phyloP scores from a whole-genome alignment of 1,284 basidiomycete species.

The Malassezia brasiliensis region DNA sequence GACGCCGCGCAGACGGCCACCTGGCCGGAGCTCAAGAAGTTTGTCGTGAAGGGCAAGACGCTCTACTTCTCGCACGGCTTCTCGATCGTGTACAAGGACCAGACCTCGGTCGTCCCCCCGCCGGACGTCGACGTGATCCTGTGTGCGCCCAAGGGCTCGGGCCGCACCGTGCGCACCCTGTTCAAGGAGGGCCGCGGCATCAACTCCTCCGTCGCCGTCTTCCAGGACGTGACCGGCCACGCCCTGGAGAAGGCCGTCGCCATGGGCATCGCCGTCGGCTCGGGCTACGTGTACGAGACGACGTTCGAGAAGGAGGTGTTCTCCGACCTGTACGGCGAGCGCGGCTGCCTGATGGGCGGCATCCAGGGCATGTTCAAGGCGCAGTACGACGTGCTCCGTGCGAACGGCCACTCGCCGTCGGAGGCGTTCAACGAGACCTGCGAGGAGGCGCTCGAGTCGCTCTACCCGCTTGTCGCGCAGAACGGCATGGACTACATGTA shows the following conservation, averaged over 20 bases:
- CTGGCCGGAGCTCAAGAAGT: constrained; percentile 74
- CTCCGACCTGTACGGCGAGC: constrained; percentile 98
- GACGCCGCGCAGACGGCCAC: constrained; percentile 95
- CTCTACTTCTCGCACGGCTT: constrained; percentile 99
- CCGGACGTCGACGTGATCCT: constrained; percentile 95
- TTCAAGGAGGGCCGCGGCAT: constrained; percentile 99
- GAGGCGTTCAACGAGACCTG: constrained; percentile 98
- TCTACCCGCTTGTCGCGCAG: constrained; percentile 91
- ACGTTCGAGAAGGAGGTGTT: constrained; percentile 99
- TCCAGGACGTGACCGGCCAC: constrained; percentile 86
- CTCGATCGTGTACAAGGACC: constrained; percentile 95
- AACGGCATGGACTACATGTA: constrained; percentile 99
- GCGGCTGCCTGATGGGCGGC: constrained; percentile 96
- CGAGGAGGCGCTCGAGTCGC: constrained; percentile 95
- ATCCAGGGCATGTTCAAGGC: constrained; percentile 99
- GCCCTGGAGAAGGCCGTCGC: constrained; percentile 95
- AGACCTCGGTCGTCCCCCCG: constrained; percentile 87
- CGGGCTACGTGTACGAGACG: constrained; percentile 95
- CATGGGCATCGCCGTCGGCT: constrained; percentile 85
- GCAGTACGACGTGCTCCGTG: constrained; percentile 96
- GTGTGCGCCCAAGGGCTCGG: constrained; percentile 96
- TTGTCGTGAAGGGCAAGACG: constrained; percentile 96
- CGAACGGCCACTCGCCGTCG: constrained; percentile 93
- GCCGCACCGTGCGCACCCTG: constrained; percentile 94
- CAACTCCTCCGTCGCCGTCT: constrained; percentile 78